A percentile compares a stretch with the other conserved stretches of the same genome.
Evolutionary conservation across 1,284 basidiomycete species (phyloP).

Genomic region (Marasmius oreades): DNA sequence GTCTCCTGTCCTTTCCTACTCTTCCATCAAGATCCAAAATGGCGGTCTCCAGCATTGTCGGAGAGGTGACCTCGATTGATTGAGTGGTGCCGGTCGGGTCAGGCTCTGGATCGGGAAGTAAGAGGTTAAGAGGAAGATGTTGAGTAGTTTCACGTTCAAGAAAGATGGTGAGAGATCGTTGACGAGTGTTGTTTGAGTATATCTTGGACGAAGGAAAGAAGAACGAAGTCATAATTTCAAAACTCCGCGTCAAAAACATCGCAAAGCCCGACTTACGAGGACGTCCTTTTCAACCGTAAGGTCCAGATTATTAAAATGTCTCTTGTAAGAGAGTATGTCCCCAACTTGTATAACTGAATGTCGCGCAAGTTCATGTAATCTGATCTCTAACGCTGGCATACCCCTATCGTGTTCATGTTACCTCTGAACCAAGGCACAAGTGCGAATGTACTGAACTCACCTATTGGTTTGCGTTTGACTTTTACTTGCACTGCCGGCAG

Average conservation of each 20-base stretch:
- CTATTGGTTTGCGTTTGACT: slow-evolving; percentile 21
- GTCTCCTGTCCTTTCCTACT: slow-evolving; percentile 33
- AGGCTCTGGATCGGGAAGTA: slow-evolving; percentile 26
- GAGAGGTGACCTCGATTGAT: slow-evolving; percentile 36
- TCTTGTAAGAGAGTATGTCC: slow-evolving; percentile 50
- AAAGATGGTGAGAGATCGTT: slow-evolving; percentile 38
- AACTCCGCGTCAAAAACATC: too few species aligned
- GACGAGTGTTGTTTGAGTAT: slow-evolving; percentile 37
- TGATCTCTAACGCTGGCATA: slow-evolving; percentile 38
- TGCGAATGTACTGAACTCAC: slow-evolving; percentile 15
- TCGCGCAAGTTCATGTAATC: slow-evolving; percentile 41
- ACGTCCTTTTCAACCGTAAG: slow-evolving; percentile 49
- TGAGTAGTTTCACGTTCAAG: slow-evolving; percentile 33
- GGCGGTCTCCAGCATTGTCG: slow-evolving; percentile 45
- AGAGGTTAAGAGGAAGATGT: slow-evolving; percentile 34
- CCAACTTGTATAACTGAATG: slow-evolving; percentile 42
- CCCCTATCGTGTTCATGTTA: neutral
- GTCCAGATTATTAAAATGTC: slow-evolving; percentile 36
- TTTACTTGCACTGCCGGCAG: neutral
- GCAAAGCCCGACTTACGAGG: slow-evolving; percentile 44
- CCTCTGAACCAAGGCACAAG: neutral
- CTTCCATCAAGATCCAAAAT: slow-evolving; percentile 49
- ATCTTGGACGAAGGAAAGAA: slow-evolving; percentile 30
- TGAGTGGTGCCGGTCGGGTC: slow-evolving; percentile 30
- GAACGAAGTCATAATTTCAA: neutral